A percentile compares a stretch with the other conserved stretches of the same genome.
Conservation (phyloP, 495 filamentous ascomycete genomes). For the Aspergillus incahuasiensis region DNA sequence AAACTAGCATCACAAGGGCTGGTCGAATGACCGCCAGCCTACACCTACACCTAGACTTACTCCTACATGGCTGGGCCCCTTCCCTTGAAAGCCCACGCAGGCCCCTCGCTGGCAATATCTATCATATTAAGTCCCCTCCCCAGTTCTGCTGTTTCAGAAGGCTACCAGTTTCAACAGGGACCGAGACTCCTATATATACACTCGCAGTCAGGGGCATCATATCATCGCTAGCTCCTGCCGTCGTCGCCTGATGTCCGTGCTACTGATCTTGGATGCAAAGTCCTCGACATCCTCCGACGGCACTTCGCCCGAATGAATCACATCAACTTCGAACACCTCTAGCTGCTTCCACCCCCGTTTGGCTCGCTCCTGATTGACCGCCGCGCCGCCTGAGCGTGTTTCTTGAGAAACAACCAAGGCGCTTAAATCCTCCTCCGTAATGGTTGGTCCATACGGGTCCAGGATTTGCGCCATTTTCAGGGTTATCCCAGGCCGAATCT, state of each 20-base stretch:
- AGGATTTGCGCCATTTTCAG: constrained; percentile 78
- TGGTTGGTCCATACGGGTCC: constrained; percentile 88
- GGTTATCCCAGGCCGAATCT: constrained; percentile 41
- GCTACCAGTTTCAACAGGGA: background rate
- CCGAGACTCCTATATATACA: constrained; percentile 4
- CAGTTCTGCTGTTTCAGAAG: background rate
- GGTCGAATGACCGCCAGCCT: background rate
- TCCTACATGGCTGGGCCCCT: background rate
- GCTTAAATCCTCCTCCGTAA: constrained; percentile 72
- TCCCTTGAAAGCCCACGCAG: background rate
- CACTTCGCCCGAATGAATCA: constrained; percentile 65
- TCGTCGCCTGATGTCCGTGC: constrained; percentile 63
- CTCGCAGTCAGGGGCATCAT: constrained; percentile 7
- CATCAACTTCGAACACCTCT: constrained; percentile 87
- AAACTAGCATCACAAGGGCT: background rate
- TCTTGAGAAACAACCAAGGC: constrained; percentile 87
- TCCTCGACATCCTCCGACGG: constrained; percentile 42
- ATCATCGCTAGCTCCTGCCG: constrained; percentile 39
- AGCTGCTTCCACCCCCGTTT: constrained; percentile 74
- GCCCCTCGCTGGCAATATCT: background rate
- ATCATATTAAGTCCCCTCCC: background rate
- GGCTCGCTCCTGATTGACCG: constrained; percentile 73
- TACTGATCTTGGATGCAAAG: constrained; percentile 86
- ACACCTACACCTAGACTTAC: background rate
- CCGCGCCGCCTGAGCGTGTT: constrained; percentile 75